Evolutionary conservation across 352 stramenopile genomes (phyloP).

Genomic region (Peronospora farinosa): DNA sequence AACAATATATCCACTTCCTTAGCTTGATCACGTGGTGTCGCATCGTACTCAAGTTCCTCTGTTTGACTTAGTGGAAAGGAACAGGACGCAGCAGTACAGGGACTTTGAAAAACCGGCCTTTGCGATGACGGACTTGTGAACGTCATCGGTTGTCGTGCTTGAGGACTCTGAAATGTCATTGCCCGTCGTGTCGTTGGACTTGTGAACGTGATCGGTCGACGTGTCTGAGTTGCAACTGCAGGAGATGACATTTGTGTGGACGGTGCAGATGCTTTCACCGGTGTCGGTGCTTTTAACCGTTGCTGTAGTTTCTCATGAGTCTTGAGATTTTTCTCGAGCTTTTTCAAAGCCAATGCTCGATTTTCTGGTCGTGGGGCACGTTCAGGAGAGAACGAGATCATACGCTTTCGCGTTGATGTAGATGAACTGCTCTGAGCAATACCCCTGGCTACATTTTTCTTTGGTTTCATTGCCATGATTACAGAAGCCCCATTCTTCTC

Average conservation of each 20-base stretch:
- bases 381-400: slow-evolving; percentile 77
- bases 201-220: slow-evolving; percentile 23
- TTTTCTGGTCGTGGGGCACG: slow-evolving; percentile 51
- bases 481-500: slow-evolving; percentile 35
- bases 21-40: slow-evolving; percentile 9
- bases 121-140: slow-evolving; percentile 17
- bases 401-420: slow-evolving; percentile 59
- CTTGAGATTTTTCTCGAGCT: slow-evolving; percentile 69
- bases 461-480: slow-evolving; percentile 24
- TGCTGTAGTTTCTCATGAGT: slow-evolving; percentile 62
- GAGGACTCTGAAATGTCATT: slow-evolving; percentile 26
- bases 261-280: slow-evolving; percentile 25
- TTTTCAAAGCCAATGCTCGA: slow-evolving; percentile 40
- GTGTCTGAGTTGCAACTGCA: slow-evolving; percentile 8
- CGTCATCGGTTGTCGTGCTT: slow-evolving; percentile 12
- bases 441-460: slow-evolving; percentile 37
- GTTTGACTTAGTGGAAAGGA: slow-evolving; percentile 34
- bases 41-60: slow-evolving; percentile 30
- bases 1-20: slow-evolving; percentile 8
- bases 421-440: slow-evolving; percentile 73
- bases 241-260: slow-evolving; percentile 23
- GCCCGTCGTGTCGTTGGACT: slow-evolving; percentile 22
- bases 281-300: slow-evolving; percentile 44
- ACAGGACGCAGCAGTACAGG: slow-evolving; percentile 19
- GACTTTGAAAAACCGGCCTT: slow-evolving; percentile 21